A percentile compares a stretch with the other conserved stretches of the same genome.
Conservation (phyloP, 2,329 filamentous ascomycete species). For the Fusarium floridanum region DNA sequence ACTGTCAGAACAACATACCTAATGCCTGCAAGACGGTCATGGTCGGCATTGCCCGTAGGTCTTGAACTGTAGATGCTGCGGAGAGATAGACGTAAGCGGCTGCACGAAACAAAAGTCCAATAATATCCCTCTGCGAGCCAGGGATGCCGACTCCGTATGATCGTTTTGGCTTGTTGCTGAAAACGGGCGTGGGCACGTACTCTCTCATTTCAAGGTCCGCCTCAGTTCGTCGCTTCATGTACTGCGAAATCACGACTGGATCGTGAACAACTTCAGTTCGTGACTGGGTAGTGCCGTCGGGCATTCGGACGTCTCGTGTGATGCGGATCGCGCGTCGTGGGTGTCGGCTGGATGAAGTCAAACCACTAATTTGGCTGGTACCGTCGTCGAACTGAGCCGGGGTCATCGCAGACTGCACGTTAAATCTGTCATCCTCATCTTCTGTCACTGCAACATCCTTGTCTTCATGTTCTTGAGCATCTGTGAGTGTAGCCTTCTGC, state of each 20-base stretch:
- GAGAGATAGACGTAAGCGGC: constrained; percentile 56
- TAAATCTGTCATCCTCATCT: constrained; percentile 76
- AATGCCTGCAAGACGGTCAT: constrained; percentile 62
- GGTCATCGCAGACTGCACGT: constrained; percentile 77
- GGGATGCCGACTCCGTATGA: constrained; percentile 46
- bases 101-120: constrained; percentile 52
- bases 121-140: constrained; percentile 47
- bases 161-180: not conserved
- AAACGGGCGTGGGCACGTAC: constrained; percentile 61
- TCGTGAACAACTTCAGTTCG: constrained; percentile 81
- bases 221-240: constrained; percentile 81
- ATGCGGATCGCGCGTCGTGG: constrained; percentile 79
- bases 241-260: constrained; percentile 88
- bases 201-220: constrained; percentile 79
- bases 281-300: constrained; percentile 67
- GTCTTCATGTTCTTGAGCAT: constrained; percentile 76
- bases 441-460: constrained; percentile 69
- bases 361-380: constrained; percentile 80
- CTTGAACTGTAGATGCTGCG: constrained; percentile 63
- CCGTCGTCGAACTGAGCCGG: constrained; percentile 82
- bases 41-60: constrained; percentile 64
- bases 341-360: constrained; percentile 73
- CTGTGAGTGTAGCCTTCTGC: constrained; percentile 83
- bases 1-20: constrained; percentile 48
- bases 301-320: constrained; percentile 68